phyloP scores from a whole-genome alignment of 768 basidiomycete species.

The Rhodotorula sphaerocarpa region DNA sequence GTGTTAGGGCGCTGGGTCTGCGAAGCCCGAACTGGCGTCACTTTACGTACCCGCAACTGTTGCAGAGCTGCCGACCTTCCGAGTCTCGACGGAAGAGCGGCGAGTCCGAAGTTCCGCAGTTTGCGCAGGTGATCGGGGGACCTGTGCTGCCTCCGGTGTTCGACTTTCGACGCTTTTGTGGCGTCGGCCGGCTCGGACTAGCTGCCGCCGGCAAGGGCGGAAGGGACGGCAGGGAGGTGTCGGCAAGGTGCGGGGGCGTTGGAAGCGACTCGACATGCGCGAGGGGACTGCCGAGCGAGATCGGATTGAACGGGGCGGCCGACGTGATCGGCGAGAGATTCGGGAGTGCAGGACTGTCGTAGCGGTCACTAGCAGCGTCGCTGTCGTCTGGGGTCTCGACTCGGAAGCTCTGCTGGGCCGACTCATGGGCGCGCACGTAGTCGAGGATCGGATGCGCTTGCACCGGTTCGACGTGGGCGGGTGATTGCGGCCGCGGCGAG shows the following conservation, averaged over 20 bases:
- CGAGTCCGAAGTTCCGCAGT: slow-evolving; percentile 29
- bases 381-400: slow-evolving; percentile 15
- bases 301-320: background rate
- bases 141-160: background rate
- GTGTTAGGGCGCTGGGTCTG: no score
- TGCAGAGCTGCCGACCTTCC: slow-evolving; percentile 21
- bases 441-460: slow-evolving; percentile 2
- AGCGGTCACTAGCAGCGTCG: slow-evolving; percentile 1
- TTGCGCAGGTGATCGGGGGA: slow-evolving; percentile 13
- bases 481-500: background rate
- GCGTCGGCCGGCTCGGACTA: background rate
- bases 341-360: background rate
- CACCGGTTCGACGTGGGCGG: background rate
- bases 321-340: background rate
- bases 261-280: background rate
- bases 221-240: background rate
- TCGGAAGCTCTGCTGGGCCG: background rate
- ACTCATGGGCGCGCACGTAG: slow-evolving; percentile 17
- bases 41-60: slow-evolving; percentile 25
- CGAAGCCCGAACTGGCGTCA: no score
- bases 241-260: background rate
- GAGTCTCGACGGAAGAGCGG: slow-evolving; percentile 23
- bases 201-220: background rate
- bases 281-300: slow-evolving; percentile 1
- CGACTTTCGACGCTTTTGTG: slow-evolving; percentile 7